Conservation (phyloP, 2,329 filamentous ascomycete genomes). For the Calonectria leucothoes region DNA sequence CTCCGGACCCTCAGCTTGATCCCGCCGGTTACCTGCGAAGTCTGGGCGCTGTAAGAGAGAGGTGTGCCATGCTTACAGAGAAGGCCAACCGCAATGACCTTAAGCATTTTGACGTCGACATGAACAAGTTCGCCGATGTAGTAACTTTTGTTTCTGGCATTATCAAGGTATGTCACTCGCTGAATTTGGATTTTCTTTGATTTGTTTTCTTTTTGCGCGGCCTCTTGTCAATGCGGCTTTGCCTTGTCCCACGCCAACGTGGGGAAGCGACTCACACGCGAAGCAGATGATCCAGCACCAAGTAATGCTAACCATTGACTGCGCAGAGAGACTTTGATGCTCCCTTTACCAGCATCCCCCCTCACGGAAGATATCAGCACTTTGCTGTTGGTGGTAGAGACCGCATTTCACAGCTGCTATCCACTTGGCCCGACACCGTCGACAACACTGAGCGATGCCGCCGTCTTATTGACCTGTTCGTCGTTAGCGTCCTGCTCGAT, state of each 20-base stretch:
- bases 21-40: constrained; percentile 92
- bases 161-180: constrained; percentile 78
- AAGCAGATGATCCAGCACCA: neutral
- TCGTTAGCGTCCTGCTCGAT: constrained; percentile 84
- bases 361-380: constrained; percentile 88
- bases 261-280: neutral
- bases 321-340: constrained; percentile 65
- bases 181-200: neutral
- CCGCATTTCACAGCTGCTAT: constrained; percentile 76
- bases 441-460: constrained; percentile 81
- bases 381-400: constrained; percentile 84
- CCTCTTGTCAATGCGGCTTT: neutral
- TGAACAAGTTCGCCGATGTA: constrained; percentile 84
- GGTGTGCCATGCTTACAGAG: constrained; percentile 78
- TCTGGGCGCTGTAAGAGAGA: constrained; percentile 86
- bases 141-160: constrained; percentile 91
- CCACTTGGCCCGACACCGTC: constrained; percentile 74
- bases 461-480: constrained; percentile 80
- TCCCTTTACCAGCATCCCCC: constrained; percentile 75
- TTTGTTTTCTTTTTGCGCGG: neutral
- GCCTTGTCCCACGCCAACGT: neutral
- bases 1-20: constrained; percentile 88
- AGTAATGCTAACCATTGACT: constrained; percentile 20
- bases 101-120: constrained; percentile 89
- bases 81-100: constrained; percentile 83